Evolutionary conservation across 768 basidiomycete genomes (phyloP), one percentile per base, ranked within the genome.

Genomic region (Nidularia sp.): DNA sequence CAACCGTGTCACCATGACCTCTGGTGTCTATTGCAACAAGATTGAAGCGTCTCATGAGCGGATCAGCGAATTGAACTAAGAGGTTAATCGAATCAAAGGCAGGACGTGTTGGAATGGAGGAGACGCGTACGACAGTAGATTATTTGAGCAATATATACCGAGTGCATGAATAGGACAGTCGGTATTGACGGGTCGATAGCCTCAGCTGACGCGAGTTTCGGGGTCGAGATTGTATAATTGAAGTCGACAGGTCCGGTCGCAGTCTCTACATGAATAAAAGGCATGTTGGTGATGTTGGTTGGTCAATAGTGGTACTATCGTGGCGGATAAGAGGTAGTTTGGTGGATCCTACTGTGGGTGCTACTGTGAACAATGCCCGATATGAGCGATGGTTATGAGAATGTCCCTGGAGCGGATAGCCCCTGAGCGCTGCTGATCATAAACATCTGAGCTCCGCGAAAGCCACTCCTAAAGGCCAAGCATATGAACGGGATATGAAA

Each of bases 161-260:
- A 64, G 47, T 74, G 73, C 15, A 73, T 34, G 42, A 73, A 65
- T 8, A 74, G 53, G 25, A 71, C 51, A 6, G 68, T 71, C 3
- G 73, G 73, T 0, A 70, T 53, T 18, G 51, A 56, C 13, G 55
- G 55, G 47, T 70, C 66, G 36, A 70, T 70, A 8, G 39, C 50
- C 15, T 64, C 50, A 5, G 70, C 66, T 47, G 60, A 63, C 9
- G 59, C 52, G 15, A 57, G 55, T 29, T 56, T 51, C 4, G 73
- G 73, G 2, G 71, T 73, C 6, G 70, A 69, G 35, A 74, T 70
- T 22, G 66, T 66, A 51, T 73, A 73, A 50, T 63, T 54, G 55
- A 73, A 53, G n/a, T 59, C 55, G 12, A 65, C 61, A n/a, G 62
- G 56, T 9, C 71, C 71, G 12, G 56, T 54, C 10, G 60, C 43